Percentiles rank a stretch among this genome's conserved stretches.
phyloP scores from a whole-genome alignment of 768 basidiomycete species.

The Agaricus blazei region DNA sequence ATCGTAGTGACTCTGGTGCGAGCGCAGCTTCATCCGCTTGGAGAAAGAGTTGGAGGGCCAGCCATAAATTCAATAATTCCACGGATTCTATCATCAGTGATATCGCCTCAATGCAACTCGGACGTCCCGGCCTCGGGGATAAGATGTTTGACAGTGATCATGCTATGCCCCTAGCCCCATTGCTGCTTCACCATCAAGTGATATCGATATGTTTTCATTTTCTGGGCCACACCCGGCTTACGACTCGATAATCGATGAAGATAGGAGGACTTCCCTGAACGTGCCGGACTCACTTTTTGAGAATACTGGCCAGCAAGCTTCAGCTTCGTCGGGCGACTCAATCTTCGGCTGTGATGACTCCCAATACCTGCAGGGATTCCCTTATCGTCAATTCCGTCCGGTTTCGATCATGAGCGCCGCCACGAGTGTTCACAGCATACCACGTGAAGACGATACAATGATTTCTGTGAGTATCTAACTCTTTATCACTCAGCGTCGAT shows the following conservation, averaged over 20 bases:
- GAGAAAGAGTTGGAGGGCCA: conserved; percentile 45
- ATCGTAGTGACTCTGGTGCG: conserved; percentile 52
- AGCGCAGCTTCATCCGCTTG: conserved; percentile 51
- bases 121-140: conserved; percentile 74
- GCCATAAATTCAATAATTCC: conserved; percentile 52
- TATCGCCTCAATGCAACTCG: conserved; percentile 50
- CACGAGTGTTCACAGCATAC: conserved; percentile 41
- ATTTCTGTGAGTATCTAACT: conserved; percentile 49
- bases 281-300: conserved; percentile 57
- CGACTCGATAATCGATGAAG: conserved; percentile 63
- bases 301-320: conserved; percentile 48
- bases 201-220: conserved; percentile 16
- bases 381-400: conserved; percentile 53
- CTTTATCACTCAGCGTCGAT: neutral
- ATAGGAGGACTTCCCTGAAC: conserved; percentile 31
- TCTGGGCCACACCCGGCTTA: conserved; percentile 28
- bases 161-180: conserved; percentile 56
- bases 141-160: conserved; percentile 76
- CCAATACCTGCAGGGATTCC: conserved; percentile 28
- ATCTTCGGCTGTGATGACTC: conserved; percentile 49
- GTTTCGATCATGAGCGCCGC: conserved; percentile 59
- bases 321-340: conserved; percentile 47
- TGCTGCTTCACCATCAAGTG: conserved; percentile 56
- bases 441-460: conserved; percentile 77
- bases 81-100: conserved; percentile 66